Conservation (phyloP, 768 basidiomycete genomes). For the Tricholoma flavovirens region DNA sequence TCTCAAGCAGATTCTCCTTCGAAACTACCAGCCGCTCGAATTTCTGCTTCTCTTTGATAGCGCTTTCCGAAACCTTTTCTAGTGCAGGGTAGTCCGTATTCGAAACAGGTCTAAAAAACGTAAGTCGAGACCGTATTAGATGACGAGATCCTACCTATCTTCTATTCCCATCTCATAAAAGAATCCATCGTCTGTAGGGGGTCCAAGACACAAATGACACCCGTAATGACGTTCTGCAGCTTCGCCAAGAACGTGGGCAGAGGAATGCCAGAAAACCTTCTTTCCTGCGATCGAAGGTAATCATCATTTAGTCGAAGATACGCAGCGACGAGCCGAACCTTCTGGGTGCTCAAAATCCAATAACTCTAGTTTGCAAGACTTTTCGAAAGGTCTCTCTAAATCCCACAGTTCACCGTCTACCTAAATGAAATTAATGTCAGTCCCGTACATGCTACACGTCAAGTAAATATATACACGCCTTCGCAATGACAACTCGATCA, state of each 20-base stretch:
- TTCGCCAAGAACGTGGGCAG: slow-evolving; percentile 96
- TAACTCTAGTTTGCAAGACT: slow-evolving; percentile 71
- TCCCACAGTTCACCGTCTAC: slow-evolving; percentile 91
- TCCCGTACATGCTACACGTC: neutral
- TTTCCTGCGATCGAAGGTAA: slow-evolving; percentile 51
- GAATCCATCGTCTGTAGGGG: slow-evolving; percentile 96
- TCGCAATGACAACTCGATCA: slow-evolving; percentile 88
- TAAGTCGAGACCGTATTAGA: neutral
- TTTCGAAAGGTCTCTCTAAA: slow-evolving; percentile 90
- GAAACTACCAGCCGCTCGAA: slow-evolving; percentile 92
- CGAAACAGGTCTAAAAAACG: slow-evolving; percentile 55
- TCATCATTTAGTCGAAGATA: neutral
- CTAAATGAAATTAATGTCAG: slow-evolving; percentile 29
- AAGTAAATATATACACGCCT: slow-evolving; percentile 44
- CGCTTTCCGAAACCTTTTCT: slow-evolving; percentile 82
- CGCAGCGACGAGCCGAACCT: slow-evolving; percentile 38
- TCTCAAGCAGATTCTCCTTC: slow-evolving; percentile 92
- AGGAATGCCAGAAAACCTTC: slow-evolving; percentile 99
- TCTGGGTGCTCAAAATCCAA: slow-evolving; percentile 92
- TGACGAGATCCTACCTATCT: slow-evolving; percentile 47
- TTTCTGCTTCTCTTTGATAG: slow-evolving; percentile 94
- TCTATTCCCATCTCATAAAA: slow-evolving; percentile 98
- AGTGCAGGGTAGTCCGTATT: slow-evolving; percentile 81
- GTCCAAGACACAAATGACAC: slow-evolving; percentile 94
- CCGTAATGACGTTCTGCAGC: slow-evolving; percentile 95